These are phyloP conservation scores for Biscogniauxia mediterranea DNA, from an alignment of 2,329 filamentous ascomycete genomes.

Conservation along the genomic window DNA sequence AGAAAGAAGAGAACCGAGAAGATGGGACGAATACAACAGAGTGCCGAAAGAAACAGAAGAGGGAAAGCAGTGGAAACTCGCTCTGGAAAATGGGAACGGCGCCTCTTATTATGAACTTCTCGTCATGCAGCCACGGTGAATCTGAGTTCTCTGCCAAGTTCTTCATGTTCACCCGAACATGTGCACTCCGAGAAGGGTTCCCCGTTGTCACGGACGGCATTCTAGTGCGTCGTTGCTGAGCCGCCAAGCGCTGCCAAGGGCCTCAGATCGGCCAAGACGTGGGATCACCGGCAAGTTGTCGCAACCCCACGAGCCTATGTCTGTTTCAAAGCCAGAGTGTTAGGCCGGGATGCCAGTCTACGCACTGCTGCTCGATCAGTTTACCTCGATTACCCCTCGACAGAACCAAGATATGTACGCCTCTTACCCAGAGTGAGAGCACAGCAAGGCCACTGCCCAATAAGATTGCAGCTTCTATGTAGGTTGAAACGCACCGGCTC, in stretches of 20 bases:
- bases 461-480: background rate
- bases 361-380: conserved; percentile 2
- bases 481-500: background rate
- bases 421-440: background rate
- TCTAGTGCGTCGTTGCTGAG: conserved; percentile 3
- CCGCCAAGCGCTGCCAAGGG: conserved; percentile 24
- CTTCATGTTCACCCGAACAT: conserved; percentile 10
- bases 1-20: conserved; percentile 4
- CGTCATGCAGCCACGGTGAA: background rate
- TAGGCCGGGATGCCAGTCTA: background rate
- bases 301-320: conserved; percentile 12
- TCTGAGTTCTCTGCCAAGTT: background rate
- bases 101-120: conserved; percentile 1
- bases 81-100: background rate
- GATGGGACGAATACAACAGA: conserved; percentile 15
- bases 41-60: conserved; percentile 12
- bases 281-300: conserved; percentile 20
- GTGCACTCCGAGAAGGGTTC: background rate
- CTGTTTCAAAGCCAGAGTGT: conserved; percentile 5
- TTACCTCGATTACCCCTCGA: background rate
- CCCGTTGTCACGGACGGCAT: conserved; percentile 10
- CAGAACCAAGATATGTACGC: background rate
- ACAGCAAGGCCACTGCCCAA: background rate
- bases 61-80: conserved; percentile 6
- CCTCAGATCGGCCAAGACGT: conserved; percentile 28